A percentile compares a stretch with the other conserved stretches of the same genome.
Evolutionary conservation across 352 stramenopile species (phyloP).

Genomic region (Phytophthora hibernalis): DNA sequence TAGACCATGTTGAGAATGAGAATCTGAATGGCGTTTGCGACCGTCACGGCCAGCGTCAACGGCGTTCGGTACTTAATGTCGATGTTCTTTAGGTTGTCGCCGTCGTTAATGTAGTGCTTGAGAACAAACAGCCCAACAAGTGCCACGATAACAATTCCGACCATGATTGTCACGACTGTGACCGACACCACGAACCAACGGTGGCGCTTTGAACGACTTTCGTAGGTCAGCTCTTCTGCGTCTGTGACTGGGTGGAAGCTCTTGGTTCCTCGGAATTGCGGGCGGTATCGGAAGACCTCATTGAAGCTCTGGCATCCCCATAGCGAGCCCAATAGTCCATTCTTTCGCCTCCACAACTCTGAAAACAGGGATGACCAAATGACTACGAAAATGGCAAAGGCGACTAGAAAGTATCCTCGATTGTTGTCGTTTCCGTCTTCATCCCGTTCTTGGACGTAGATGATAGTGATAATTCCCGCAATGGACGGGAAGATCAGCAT

Average conservation of each 20-base stretch:
- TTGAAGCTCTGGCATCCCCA: conserved; percentile 88
- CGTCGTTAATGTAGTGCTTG: conserved; percentile 79
- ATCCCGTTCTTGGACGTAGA: conserved; percentile 56
- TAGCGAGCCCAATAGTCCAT: conserved; percentile 79
- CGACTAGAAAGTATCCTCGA: conserved; percentile 76
- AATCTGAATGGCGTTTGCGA: conserved; percentile 91
- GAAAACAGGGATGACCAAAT: conserved; percentile 90
- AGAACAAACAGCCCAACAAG: conserved; percentile 75
- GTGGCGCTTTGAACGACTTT: conserved; percentile 61
- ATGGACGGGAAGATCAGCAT: conserved; percentile 88
- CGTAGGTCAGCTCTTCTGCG: conserved; percentile 69
- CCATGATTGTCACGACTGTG: conserved; percentile 76
- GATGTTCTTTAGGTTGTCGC: conserved; percentile 35
- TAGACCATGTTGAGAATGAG: conserved; percentile 94
- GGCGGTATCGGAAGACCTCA: conserved; percentile 72
- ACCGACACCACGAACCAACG: conserved; percentile 67
- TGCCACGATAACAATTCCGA: conserved; percentile 73
- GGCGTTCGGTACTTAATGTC: conserved; percentile 54
- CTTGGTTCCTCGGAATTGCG: conserved; percentile 86
- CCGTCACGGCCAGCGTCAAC: conserved; percentile 59
- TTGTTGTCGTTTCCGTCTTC: conserved; percentile 52
- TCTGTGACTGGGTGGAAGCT: conserved; percentile 76
- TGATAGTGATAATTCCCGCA: conserved; percentile 80
- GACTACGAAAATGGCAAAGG: conserved; percentile 86
- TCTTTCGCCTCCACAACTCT: conserved; percentile 91